Conservation (phyloP, 345 rosid species). For the Eucalyptus regnans region DNA sequence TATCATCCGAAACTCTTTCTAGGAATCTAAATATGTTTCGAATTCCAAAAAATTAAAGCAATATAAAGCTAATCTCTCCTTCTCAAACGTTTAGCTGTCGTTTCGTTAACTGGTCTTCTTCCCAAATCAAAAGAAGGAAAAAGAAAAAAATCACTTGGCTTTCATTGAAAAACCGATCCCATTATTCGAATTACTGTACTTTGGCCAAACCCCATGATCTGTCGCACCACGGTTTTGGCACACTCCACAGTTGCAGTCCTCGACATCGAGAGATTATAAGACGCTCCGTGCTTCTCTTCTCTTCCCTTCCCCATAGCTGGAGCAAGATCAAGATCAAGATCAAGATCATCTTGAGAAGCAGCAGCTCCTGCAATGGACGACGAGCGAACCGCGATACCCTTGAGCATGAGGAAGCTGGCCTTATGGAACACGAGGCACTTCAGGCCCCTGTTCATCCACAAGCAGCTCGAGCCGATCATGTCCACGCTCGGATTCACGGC, state of each 20-base stretch:
- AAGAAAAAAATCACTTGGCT: background rate
- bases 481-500: slow-evolving; percentile 4
- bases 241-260: background rate
- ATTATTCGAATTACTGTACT: background rate
- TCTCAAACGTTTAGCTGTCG: background rate
- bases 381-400: slow-evolving; percentile 5
- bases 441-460: slow-evolving; percentile 35
- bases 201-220: background rate
- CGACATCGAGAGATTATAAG: background rate
- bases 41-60: background rate
- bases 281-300: background rate
- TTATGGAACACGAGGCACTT: slow-evolving; percentile 37
- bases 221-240: background rate
- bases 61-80: background rate
- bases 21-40: background rate
- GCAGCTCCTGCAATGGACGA: slow-evolving; percentile 1
- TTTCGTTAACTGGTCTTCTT: background rate
- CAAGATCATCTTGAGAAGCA: background rate
- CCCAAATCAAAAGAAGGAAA: background rate
- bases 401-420: slow-evolving; percentile 16
- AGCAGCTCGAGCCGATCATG: slow-evolving; percentile 35
- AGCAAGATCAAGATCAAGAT: background rate
- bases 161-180: too few relatives aligned
- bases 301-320: background rate
- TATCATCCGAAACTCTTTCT: background rate